Evolutionary conservation across 176 grass and related monocot genomes (phyloP), one percentile per base, ranked within the genome.

Genomic region (Areca catechu): DNA sequence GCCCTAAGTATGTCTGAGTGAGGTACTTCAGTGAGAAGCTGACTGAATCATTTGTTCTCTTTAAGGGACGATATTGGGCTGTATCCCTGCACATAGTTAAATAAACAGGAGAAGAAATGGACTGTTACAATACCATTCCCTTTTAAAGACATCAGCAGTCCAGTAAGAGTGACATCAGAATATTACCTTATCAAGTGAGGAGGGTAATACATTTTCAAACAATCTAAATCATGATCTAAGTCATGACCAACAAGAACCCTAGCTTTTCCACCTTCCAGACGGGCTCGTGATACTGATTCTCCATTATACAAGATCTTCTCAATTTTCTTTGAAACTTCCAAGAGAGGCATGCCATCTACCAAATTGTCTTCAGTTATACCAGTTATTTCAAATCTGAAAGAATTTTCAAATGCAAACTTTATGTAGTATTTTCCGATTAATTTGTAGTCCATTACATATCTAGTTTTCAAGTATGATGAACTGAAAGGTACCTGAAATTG

Each of bases 221-320:
- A 61, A 61, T 72, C 17, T 60, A 72, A 19, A 60, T 72, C 69
- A 60, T 72, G 69, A 60, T 51, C 55, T 51, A 72, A 72, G 49
- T 61, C 69, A 19, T 72, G 69, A 49, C 69, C 69, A 1, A 72
- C 69, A 51, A 72, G 58, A 61, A 72, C 16, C 17, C 37, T 60
- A 5, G 69, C 69, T 50, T 72, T 72, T 4, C 69, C 69, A 51
- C 69, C 51, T 60, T 29, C 16, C 7, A 72, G 55, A 4, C 67
- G 52, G 23, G 69, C 69, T 50, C 37, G 60, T 56, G 30, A 61
- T 19, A 60, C 7, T 10, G 69, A 50, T 50, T 72, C 51, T 25
- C 69, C 69, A 49, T 59, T 72, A 29, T 58, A 72, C 24, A 72
- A 49, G 25, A 72, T 57, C 56, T 61, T 30, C 20, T 58, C 68